Conservation (phyloP, 257 asterid genomes). For the Solanum okadae region DNA sequence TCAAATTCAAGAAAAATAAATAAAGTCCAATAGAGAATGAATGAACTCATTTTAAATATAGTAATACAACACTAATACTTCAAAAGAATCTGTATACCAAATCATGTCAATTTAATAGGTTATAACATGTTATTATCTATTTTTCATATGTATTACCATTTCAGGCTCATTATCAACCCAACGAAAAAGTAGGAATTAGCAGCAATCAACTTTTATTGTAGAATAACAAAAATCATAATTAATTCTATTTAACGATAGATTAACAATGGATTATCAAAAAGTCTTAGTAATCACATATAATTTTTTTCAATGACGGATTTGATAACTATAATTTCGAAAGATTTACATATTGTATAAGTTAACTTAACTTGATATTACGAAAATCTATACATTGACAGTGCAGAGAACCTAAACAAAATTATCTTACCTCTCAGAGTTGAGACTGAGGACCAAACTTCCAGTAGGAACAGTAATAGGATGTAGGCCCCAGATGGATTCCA, state of each 20-base stretch:
- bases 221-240: too few species aligned
- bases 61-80: background rate
- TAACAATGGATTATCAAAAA: too few species aligned
- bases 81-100: too few species aligned
- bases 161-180: background rate
- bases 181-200: too few species aligned
- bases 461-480: slow-evolving; percentile 69
- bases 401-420: background rate
- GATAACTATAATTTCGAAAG: too few species aligned
- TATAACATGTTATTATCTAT: too few species aligned
- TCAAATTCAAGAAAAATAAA: background rate
- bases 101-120: too few species aligned
- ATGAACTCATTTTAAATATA: background rate
- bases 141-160: background rate
- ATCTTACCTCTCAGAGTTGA: slow-evolving; percentile 37
- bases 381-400: background rate
- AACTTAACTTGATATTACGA: background rate
- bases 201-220: too few species aligned
- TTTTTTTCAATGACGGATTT: too few species aligned
- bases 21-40: too few species aligned
- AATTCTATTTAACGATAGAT: background rate
- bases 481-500: slow-evolving; percentile 66
- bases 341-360: too few species aligned
- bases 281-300: background rate
- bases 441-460: slow-evolving; percentile 50